phyloP scores from a whole-genome alignment of 495 filamentous ascomycete species.

The Neurospora sp. region DNA sequence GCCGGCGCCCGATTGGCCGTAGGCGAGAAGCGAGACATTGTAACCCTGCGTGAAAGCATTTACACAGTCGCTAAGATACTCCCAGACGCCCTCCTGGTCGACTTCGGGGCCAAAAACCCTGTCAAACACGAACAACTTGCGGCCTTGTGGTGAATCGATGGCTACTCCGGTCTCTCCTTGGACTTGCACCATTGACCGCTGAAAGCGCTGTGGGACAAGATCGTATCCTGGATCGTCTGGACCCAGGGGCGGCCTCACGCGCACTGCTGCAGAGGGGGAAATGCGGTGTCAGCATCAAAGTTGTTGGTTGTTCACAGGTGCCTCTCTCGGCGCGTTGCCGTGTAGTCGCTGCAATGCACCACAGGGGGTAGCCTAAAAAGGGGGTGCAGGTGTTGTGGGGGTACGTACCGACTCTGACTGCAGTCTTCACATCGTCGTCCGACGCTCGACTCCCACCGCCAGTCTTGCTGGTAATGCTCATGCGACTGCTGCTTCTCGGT shows the following conservation, averaged over 20 bases:
- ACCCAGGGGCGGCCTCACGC: constrained; percentile 81
- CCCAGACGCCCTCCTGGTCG: constrained; percentile 85
- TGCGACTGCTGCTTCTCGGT: constrained; percentile 70
- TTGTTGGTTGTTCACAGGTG: constrained; percentile 11
- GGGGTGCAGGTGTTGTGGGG: constrained; percentile 1
- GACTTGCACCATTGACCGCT: constrained; percentile 84
- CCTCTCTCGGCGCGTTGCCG: background rate
- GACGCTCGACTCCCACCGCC: constrained; percentile 78
- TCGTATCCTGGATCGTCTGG: constrained; percentile 85
- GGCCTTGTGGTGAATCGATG: constrained; percentile 83
- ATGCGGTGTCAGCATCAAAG: constrained; percentile 11
- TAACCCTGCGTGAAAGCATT: constrained; percentile 89
- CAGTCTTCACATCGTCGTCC: constrained; percentile 87
- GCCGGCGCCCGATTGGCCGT: constrained; percentile 98
- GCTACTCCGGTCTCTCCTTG: constrained; percentile 73
- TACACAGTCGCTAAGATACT: constrained; percentile 86
- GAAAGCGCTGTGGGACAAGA: constrained; percentile 90
- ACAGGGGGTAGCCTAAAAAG: background rate
- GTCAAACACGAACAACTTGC: constrained; percentile 93
- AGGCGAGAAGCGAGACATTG: constrained; percentile 97
- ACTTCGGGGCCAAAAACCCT: constrained; percentile 81
- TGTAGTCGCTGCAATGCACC: background rate
- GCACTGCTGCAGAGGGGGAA: constrained; percentile 54
- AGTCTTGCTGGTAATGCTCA: constrained; percentile 76
- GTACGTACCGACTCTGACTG: constrained; percentile 97